Percentiles rank a stretch among this genome's conserved stretches.
These are phyloP conservation scores for Peribolospora kevripleyi DNA, from an alignment of 768 basidiomycete genomes.

Conservation along the genomic window DNA sequence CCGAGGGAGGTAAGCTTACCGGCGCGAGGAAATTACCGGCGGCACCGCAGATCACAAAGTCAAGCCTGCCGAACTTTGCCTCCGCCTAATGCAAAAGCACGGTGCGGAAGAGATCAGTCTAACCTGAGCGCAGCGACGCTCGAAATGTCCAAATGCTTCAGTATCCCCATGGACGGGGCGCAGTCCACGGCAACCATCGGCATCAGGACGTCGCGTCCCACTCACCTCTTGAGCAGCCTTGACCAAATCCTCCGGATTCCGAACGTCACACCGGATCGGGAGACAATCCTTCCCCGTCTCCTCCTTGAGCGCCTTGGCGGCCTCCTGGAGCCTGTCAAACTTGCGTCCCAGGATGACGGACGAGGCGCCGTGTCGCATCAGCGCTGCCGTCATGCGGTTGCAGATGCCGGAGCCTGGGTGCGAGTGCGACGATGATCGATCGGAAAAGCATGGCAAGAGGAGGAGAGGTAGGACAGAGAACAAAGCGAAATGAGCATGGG, in stretches of 20 bases:
- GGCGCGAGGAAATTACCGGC: constrained; percentile 91
- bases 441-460: constrained; percentile 1
- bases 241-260: constrained; percentile 43
- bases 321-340: constrained; percentile 39
- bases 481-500: constrained; percentile 57
- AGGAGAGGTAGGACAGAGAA: neutral
- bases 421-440: constrained; percentile 4
- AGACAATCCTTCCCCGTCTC: constrained; percentile 49
- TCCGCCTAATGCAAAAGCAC: constrained; percentile 33
- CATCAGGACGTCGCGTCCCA: too few relatives aligned
- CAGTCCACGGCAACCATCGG: too few relatives aligned
- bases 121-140: too few relatives aligned
- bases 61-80: constrained; percentile 56
- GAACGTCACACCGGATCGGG: constrained; percentile 54
- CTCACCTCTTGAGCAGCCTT: constrained; percentile 28
- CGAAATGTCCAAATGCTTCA: too few relatives aligned
- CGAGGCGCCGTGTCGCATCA: constrained; percentile 29
- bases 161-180: too few relatives aligned
- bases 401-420: constrained; percentile 59
- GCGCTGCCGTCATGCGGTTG: constrained; percentile 56
- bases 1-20: constrained; percentile 25
- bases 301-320: constrained; percentile 45
- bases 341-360: constrained; percentile 57
- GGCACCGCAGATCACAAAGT: constrained; percentile 91
- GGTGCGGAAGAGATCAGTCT: too few relatives aligned